These are phyloP conservation scores for Xylariaceae sp. DNA, from an alignment of 2,329 filamentous ascomycete species.

Conservation along the genomic window DNA sequence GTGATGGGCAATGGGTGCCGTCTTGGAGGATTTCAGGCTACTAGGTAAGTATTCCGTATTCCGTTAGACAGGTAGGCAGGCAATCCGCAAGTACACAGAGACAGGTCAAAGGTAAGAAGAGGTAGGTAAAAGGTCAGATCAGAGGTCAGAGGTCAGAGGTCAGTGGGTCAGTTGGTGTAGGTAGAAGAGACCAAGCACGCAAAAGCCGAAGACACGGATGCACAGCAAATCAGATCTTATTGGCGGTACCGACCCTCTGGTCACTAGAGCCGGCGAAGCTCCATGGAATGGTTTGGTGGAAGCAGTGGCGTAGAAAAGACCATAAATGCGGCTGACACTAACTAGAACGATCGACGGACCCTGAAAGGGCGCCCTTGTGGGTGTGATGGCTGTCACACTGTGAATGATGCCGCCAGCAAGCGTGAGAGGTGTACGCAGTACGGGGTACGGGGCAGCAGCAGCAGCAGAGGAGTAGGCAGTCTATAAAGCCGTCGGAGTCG, in stretches of 20 bases:
- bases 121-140: too few species aligned
- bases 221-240: constrained; percentile 17
- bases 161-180: not conserved
- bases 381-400: constrained; percentile 3
- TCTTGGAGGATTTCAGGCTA: too few species aligned
- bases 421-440: not conserved
- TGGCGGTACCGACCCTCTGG: constrained; percentile 20
- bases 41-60: too few species aligned
- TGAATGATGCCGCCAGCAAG: constrained; percentile 11
- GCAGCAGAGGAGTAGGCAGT: constrained; percentile 8
- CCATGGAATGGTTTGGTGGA: constrained; percentile 12
- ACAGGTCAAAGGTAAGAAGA: too few species aligned
- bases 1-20: too few species aligned
- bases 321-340: constrained; percentile 23
- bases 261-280: constrained; percentile 16
- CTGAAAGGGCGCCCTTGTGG: constrained; percentile 8
- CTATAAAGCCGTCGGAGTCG: constrained; percentile 8
- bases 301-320: constrained; percentile 11
- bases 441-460: not conserved
- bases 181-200: not conserved
- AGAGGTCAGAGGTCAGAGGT: not conserved
- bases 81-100: too few species aligned
- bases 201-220: constrained; percentile 3
- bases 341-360: constrained; percentile 4
- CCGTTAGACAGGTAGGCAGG: too few species aligned